A percentile compares a stretch with the other conserved stretches of the same genome.
Conservation (phyloP, 1,284 basidiomycete genomes). For the Filobasidium uniguttulatum region DNA sequence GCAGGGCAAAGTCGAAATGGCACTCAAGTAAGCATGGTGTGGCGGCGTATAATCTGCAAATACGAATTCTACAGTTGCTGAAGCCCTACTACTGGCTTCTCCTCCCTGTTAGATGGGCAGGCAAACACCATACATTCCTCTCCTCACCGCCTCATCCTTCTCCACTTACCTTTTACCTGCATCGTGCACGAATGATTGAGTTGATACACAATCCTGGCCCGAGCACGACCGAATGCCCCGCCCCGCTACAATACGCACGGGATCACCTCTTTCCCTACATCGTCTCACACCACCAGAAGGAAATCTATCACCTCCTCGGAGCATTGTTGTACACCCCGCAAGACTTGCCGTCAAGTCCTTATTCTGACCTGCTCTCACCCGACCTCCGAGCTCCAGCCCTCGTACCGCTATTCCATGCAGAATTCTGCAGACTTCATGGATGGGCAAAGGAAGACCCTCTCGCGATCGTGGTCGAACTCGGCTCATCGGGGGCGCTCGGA, state of each 20-base stretch:
- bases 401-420: conserved; percentile 66
- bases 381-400: conserved; percentile 55
- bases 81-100: neutral
- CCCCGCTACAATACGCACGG: conserved; percentile 63
- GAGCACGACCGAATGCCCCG: conserved; percentile 11
- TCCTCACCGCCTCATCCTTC: conserved; percentile 48
- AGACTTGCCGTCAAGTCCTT: conserved; percentile 53
- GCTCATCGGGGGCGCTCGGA: conserved; percentile 72
- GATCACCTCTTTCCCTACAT: conserved; percentile 55
- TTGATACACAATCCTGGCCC: conserved; percentile 45
- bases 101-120: conserved; percentile 52
- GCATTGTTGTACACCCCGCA: conserved; percentile 50
- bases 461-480: conserved; percentile 74
- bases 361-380: conserved; percentile 55
- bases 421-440: conserved; percentile 73
- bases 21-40: conserved; percentile 48
- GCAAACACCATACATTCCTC: conserved; percentile 51
- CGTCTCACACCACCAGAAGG: conserved; percentile 44
- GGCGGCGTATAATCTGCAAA: neutral
- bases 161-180: conserved; percentile 68
- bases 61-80: conserved; percentile 4
- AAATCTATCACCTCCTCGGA: conserved; percentile 60
- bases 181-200: conserved; percentile 69
- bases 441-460: conserved; percentile 80
- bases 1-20: conserved; percentile 53